These are phyloP conservation scores for Lipomyces kockii DNA, from an alignment of 805 yeast genomes.

Conservation along the genomic window DNA sequence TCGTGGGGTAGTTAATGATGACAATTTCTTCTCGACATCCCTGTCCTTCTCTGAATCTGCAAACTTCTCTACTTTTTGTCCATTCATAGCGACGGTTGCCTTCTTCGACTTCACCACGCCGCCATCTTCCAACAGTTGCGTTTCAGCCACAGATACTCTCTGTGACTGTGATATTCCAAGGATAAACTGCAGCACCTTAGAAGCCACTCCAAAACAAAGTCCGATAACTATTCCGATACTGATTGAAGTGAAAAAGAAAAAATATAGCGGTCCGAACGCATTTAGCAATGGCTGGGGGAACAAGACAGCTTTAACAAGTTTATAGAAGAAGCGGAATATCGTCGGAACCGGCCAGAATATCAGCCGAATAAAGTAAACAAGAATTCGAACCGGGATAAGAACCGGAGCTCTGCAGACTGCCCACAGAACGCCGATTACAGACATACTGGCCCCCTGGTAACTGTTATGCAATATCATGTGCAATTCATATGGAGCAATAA, in stretches of 20 bases:
- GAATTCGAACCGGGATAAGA: conserved; percentile 7
- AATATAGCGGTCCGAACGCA: conserved; percentile 30
- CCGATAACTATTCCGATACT: conserved; percentile 27
- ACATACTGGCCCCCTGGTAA: conserved; percentile 1
- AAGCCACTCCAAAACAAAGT: conserved; percentile 24
- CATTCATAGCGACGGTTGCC: background rate
- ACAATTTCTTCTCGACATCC: background rate
- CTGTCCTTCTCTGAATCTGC: background rate
- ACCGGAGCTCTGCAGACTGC: conserved; percentile 17
- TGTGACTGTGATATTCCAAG: conserved; percentile 17
- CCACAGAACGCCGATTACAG: conserved; percentile 1
- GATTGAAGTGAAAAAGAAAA: conserved; percentile 32
- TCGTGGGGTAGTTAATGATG: background rate
- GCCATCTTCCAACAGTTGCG: background rate
- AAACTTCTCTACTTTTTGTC: background rate
- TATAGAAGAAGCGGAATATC: background rate
- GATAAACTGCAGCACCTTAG: conserved; percentile 22
- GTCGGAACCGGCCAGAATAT: conserved; percentile 34
- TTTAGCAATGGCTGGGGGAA: conserved; percentile 15
- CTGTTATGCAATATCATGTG: background rate
- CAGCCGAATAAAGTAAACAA: conserved; percentile 1
- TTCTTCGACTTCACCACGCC: background rate
- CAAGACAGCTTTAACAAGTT: conserved; percentile 4
- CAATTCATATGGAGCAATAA: background rate
- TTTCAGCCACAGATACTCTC: background rate